A percentile compares a stretch with the other conserved stretches of the same genome.
Evolutionary conservation across 1,284 basidiomycete species (phyloP).

Genomic region (Boletus sp.): DNA sequence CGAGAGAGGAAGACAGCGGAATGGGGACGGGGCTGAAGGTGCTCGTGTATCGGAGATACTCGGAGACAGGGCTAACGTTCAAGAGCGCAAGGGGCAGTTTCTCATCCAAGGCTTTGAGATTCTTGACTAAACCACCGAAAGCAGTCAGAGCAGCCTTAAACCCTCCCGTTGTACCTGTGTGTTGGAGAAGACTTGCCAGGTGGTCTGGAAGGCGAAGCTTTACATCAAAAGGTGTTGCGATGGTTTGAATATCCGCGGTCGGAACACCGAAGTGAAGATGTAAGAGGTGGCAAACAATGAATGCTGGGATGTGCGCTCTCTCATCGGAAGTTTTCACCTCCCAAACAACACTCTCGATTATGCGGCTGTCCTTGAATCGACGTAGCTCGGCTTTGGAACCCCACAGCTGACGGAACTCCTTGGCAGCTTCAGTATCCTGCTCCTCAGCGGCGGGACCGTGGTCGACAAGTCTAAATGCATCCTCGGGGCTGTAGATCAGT

Average conservation of each 20-base stretch:
- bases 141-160: constrained; percentile 78
- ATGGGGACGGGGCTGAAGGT: constrained; percentile 67
- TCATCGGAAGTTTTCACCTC: constrained; percentile 71
- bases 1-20: constrained; percentile 45
- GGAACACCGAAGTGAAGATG: constrained; percentile 68
- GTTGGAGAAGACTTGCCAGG: constrained; percentile 48
- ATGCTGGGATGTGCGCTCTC: constrained; percentile 71
- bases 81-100: constrained; percentile 79
- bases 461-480: constrained; percentile 82
- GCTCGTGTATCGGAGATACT: constrained; percentile 79
- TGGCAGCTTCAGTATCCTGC: constrained; percentile 45
- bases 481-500: constrained; percentile 63
- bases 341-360: constrained; percentile 95
- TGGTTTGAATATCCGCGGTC: constrained; percentile 48
- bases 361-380: constrained; percentile 96
- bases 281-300: constrained; percentile 75
- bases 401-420: constrained; percentile 84
- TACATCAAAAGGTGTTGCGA: constrained; percentile 63
- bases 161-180: constrained; percentile 49
- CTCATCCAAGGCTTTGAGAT: constrained; percentile 76
- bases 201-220: constrained; percentile 64
- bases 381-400: constrained; percentile 89
- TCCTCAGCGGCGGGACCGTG: constrained; percentile 80
- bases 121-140: constrained; percentile 78
- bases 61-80: constrained; percentile 71